Evolutionary conservation across 495 filamentous ascomycete species (phyloP).

Genomic region (Amniculicola lignicola): DNA sequence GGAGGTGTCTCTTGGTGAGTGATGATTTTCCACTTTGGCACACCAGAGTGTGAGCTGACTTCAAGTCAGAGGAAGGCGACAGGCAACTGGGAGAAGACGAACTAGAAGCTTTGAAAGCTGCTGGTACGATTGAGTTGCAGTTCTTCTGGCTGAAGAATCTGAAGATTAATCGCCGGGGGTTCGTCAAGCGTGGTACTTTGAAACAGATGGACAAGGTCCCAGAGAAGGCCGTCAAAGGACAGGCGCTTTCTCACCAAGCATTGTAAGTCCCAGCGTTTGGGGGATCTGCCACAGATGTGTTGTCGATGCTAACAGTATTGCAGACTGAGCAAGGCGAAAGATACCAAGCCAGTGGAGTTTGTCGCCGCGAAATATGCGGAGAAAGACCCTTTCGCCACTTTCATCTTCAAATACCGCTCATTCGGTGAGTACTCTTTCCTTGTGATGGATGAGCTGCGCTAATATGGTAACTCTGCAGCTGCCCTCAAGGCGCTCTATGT

Average conservation of each 20-base stretch:
- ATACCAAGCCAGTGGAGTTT: neutral
- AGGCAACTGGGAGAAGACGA: neutral
- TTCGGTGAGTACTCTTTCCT: neutral
- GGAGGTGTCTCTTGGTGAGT: neutral
- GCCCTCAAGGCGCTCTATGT: constrained; percentile 6
- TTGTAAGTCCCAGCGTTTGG: constrained; percentile 1
- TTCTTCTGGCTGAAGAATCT: neutral
- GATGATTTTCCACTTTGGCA: neutral
- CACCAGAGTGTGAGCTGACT: neutral
- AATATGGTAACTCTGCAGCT: neutral
- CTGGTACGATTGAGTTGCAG: neutral
- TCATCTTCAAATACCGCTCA: constrained; percentile 8
- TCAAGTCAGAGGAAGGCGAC: neutral
- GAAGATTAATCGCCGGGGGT: neutral
- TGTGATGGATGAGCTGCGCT: neutral
- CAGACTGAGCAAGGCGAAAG: neutral
- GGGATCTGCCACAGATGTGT: neutral
- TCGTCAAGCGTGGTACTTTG: neutral
- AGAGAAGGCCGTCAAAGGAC: constrained; percentile 16
- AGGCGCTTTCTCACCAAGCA: constrained; percentile 7
- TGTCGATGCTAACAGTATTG: neutral
- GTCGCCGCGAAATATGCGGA: neutral
- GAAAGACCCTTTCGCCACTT: neutral
- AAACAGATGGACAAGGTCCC: constrained; percentile 1
- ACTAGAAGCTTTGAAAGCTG: neutral